Evolutionary conservation across 495 filamentous ascomycete genomes (phyloP).

Genomic region (Trichoderma gamsii): DNA sequence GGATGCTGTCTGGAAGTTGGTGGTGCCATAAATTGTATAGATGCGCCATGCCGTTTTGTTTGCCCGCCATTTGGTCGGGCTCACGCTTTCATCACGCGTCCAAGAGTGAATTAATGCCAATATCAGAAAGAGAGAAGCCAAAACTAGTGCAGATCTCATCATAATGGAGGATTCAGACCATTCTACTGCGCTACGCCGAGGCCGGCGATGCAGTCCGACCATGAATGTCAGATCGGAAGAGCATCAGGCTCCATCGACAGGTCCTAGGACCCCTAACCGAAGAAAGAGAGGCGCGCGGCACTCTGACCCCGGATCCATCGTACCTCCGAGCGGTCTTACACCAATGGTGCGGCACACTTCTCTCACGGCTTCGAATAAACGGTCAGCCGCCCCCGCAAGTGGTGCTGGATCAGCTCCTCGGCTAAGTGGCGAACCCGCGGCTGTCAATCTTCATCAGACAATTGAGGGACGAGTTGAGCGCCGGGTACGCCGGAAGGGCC

Average conservation of each 20-base stretch:
- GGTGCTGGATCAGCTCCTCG: constrained; percentile 24
- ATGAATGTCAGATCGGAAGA: background rate
- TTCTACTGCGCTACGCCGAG: constrained; percentile 28
- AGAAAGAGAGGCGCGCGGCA: constrained; percentile 62
- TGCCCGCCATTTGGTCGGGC: background rate
- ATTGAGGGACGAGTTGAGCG: constrained; percentile 67
- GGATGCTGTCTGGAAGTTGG: too few species aligned
- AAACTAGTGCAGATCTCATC: background rate
- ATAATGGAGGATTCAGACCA: constrained; percentile 18
- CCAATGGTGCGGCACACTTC: constrained; percentile 58
- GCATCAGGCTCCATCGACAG: background rate
- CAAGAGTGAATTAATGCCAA: background rate
- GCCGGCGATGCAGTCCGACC: constrained; percentile 18
- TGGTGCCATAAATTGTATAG: too few species aligned
- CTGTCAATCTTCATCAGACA: constrained; percentile 49
- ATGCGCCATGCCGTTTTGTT: background rate
- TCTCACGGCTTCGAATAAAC: constrained; percentile 38
- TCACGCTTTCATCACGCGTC: background rate
- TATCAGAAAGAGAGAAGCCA: background rate
- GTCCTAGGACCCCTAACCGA: constrained; percentile 16
- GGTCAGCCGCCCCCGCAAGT: constrained; percentile 30
- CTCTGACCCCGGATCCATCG: constrained; percentile 58
- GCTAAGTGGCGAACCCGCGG: constrained; percentile 50
- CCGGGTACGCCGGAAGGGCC: constrained; percentile 60
- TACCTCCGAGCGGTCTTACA: constrained; percentile 58